Percentiles rank a stretch among this genome's conserved stretches.
Evolutionary conservation across 306 rosid species (phyloP).

Genomic region (Quercus ilex): DNA sequence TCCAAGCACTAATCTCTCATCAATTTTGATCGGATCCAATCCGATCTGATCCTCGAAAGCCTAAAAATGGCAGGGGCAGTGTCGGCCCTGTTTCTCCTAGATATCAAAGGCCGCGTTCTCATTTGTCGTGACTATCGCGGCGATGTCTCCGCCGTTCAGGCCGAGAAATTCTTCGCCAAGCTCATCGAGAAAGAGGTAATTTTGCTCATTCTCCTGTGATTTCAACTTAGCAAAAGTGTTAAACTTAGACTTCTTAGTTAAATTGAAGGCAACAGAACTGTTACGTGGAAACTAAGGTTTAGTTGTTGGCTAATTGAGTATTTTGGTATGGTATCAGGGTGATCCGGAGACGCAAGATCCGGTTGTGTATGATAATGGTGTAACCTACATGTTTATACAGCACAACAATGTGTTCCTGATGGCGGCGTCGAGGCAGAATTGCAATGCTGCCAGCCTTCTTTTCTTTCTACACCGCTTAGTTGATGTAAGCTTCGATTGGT

Average conservation of each 20-base stretch:
- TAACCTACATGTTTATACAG: slow-evolving; percentile 90
- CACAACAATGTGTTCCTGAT: slow-evolving; percentile 91
- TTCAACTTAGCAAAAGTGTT: not conserved
- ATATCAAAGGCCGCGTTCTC: slow-evolving; percentile 99
- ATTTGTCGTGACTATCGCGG: slow-evolving; percentile 99
- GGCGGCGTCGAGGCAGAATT: slow-evolving; percentile 89
- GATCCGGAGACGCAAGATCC: slow-evolving; percentile 97
- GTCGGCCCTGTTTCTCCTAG: slow-evolving; percentile 95
- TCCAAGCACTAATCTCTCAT: not conserved
- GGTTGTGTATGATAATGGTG: slow-evolving; percentile 80
- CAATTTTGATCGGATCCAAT: slow-evolving; percentile 36
- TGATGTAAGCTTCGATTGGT: slow-evolving; percentile 58
- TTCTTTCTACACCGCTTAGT: slow-evolving; percentile 87
- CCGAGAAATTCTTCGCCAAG: slow-evolving; percentile 98
- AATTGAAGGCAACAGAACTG: too few relatives aligned
- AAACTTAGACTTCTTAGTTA: too few relatives aligned
- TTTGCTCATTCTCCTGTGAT: not conserved
- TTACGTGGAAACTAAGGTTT: not conserved
- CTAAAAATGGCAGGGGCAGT: slow-evolving; percentile 85
- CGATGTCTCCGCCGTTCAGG: slow-evolving; percentile 87
- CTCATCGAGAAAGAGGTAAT: slow-evolving; percentile 91
- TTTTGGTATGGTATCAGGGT: slow-evolving; percentile 52
- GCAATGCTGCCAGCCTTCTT: slow-evolving; percentile 96
- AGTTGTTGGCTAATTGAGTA: not conserved
- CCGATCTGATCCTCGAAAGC: slow-evolving; percentile 15